Evolutionary conservation across 1,284 basidiomycete species (phyloP).

Genomic region (Tetrapyrgos nigripes): DNA sequence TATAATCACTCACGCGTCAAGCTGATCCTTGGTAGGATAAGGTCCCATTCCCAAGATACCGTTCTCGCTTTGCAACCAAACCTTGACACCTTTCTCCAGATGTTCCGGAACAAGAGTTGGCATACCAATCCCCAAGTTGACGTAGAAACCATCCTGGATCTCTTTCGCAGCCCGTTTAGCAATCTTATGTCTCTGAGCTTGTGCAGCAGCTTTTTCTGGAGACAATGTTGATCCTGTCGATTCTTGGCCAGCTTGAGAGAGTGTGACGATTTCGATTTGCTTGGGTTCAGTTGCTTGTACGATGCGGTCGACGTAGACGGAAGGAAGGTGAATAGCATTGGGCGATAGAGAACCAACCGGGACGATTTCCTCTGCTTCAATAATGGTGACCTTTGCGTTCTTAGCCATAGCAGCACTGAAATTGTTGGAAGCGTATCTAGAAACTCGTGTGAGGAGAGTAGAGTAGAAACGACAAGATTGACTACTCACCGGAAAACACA

Average conservation of each 20-base stretch:
- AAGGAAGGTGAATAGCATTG: slow-evolving; percentile 85
- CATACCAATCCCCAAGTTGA: slow-evolving; percentile 87
- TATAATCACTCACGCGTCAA: slow-evolving; percentile 80
- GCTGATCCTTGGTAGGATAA: slow-evolving; percentile 85
- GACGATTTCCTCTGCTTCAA: slow-evolving; percentile 95
- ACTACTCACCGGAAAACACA: slow-evolving; percentile 77
- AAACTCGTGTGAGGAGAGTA: not conserved
- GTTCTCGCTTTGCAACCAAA: slow-evolving; percentile 96
- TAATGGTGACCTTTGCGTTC: slow-evolving; percentile 90
- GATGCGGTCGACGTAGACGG: slow-evolving; percentile 89
- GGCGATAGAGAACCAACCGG: slow-evolving; percentile 86
- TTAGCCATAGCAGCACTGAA: slow-evolving; percentile 89
- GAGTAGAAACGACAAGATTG: not conserved
- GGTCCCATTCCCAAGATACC: slow-evolving; percentile 96
- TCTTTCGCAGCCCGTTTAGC: slow-evolving; percentile 90
- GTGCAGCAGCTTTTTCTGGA: slow-evolving; percentile 60
- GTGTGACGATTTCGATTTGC: slow-evolving; percentile 79
- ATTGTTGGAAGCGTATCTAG: slow-evolving; percentile 88
- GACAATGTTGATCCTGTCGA: slow-evolving; percentile 23
- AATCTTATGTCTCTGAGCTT: slow-evolving; percentile 73
- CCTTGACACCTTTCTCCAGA: slow-evolving; percentile 78
- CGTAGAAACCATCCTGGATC: slow-evolving; percentile 89
- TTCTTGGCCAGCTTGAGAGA: slow-evolving; percentile 55
- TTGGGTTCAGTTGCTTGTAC: slow-evolving; percentile 82
- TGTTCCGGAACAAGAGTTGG: slow-evolving; percentile 93